Conservation (phyloP, 2,329 filamentous ascomycete species). For the Sarocladium strictum region DNA sequence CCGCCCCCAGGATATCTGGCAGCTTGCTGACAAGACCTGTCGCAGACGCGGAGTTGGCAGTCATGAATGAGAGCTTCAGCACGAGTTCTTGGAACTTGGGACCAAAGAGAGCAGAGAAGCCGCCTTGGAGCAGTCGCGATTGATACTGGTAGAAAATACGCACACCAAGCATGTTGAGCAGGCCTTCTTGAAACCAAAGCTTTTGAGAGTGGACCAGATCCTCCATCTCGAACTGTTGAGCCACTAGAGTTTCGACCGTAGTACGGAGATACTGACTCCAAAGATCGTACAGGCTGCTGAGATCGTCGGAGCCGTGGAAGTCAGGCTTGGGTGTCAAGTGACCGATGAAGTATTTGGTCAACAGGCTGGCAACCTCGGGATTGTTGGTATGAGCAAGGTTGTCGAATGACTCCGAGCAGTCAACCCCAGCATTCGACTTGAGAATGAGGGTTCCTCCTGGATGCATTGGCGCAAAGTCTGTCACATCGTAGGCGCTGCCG, state of each 20-base stretch:
- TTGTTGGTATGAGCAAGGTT: slow-evolving; percentile 50
- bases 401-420: slow-evolving; percentile 47
- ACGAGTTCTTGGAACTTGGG: slow-evolving; percentile 47
- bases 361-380: slow-evolving; percentile 44
- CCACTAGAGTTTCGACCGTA: slow-evolving; percentile 44
- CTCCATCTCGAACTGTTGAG: slow-evolving; percentile 47
- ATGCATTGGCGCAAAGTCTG: slow-evolving; percentile 47
- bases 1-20: slow-evolving; percentile 20
- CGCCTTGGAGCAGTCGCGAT: slow-evolving; percentile 42
- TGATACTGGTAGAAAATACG: slow-evolving; percentile 48
- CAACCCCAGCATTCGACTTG: slow-evolving; percentile 48
- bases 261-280: slow-evolving; percentile 44
- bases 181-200: slow-evolving; percentile 38
- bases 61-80: slow-evolving; percentile 43
- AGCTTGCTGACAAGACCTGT: slow-evolving; percentile 32
- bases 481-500: slow-evolving; percentile 47
- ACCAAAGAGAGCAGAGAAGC: slow-evolving; percentile 45
- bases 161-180: slow-evolving; percentile 44
- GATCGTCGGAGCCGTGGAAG: slow-evolving; percentile 34
- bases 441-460: slow-evolving; percentile 48
- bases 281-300: slow-evolving; percentile 40
- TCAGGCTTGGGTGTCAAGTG: slow-evolving; percentile 45
- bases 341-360: slow-evolving; percentile 50
- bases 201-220: slow-evolving; percentile 40
- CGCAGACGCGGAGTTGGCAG: slow-evolving; percentile 33